phyloP scores from a whole-genome alignment of 108 stramenopile genomes.

The Nitzschia sp. region DNA sequence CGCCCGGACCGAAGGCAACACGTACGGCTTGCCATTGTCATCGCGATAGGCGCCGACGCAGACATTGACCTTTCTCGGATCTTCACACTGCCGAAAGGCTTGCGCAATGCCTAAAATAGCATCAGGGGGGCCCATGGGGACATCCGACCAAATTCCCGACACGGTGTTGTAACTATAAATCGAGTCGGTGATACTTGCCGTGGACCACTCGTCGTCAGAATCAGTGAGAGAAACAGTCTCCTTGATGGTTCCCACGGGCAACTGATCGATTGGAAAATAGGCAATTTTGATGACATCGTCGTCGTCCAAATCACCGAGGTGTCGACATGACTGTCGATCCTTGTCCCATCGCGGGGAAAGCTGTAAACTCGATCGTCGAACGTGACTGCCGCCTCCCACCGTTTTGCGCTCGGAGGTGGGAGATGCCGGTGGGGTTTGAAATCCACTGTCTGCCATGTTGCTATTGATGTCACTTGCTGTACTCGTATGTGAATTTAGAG shows the following conservation, averaged over 20 bases:
- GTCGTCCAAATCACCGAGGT: slow-evolving; percentile 22
- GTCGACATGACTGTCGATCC: background rate
- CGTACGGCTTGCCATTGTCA: slow-evolving; percentile 84
- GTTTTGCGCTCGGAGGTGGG: background rate
- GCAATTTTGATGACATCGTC: slow-evolving; percentile 14
- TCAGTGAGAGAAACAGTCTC: background rate
- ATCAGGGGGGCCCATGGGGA: slow-evolving; percentile 88
- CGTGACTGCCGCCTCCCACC: background rate
- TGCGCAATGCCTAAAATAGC: slow-evolving; percentile 90
- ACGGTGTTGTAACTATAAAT: slow-evolving; percentile 1
- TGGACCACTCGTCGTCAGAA: slow-evolving; percentile 1
- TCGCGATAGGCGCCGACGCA: slow-evolving; percentile 90
- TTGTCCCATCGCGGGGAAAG: slow-evolving; percentile 8
- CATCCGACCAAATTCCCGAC: slow-evolving; percentile 38
- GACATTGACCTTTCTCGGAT: slow-evolving; percentile 76
- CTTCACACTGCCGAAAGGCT: slow-evolving; percentile 80
- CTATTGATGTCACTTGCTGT: no score
- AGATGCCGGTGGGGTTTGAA: background rate
- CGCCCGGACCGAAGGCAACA: slow-evolving; percentile 76
- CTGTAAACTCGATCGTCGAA: slow-evolving; percentile 8
- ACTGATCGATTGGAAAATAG: slow-evolving; percentile 2
- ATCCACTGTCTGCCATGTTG: background rate
- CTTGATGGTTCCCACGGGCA: background rate
- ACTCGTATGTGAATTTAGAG: no score
- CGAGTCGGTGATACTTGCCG: background rate